phyloP scores from a whole-genome alignment of 2,329 filamentous ascomycete genomes.

The Beauveria sp. region DNA sequence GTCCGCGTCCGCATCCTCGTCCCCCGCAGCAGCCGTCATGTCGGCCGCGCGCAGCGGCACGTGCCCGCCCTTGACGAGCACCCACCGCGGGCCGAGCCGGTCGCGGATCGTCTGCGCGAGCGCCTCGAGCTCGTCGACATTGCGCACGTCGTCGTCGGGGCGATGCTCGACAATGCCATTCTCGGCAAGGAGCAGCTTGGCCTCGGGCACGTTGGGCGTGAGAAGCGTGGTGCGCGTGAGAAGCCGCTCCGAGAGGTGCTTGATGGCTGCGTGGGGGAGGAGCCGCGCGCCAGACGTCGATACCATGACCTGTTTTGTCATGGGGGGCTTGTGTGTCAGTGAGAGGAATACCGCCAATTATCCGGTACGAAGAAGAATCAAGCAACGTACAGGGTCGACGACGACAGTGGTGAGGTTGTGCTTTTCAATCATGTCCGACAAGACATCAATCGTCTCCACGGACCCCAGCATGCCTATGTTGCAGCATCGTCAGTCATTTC shows the following conservation, averaged over 20 bases:
- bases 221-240: slow-evolving; percentile 61
- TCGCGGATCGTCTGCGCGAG: slow-evolving; percentile 58
- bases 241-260: slow-evolving; percentile 49
- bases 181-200: slow-evolving; percentile 53
- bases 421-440: slow-evolving; percentile 24
- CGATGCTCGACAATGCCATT: slow-evolving; percentile 29
- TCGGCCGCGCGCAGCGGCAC: slow-evolving; percentile 49
- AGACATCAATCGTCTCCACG: slow-evolving; percentile 29
- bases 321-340: not conserved
- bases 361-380: not conserved
- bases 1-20: slow-evolving; percentile 54
- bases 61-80: slow-evolving; percentile 88
- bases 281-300: slow-evolving; percentile 70
- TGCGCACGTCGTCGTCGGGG: slow-evolving; percentile 33
- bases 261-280: slow-evolving; percentile 57
- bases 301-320: slow-evolving; percentile 69
- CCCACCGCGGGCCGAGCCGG: slow-evolving; percentile 64
- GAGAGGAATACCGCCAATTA: too few relatives aligned
- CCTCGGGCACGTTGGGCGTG: slow-evolving; percentile 74
- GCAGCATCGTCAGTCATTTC: not conserved
- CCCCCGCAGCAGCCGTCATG: slow-evolving; percentile 53
- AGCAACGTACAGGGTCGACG: slow-evolving; percentile 29
- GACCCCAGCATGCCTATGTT: slow-evolving; percentile 31
- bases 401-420: slow-evolving; percentile 26
- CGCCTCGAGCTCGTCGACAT: slow-evolving; percentile 57